These are phyloP conservation scores for Coniophora puteana DNA, from an alignment of 1,284 basidiomycete species.

Conservation along the genomic window DNA sequence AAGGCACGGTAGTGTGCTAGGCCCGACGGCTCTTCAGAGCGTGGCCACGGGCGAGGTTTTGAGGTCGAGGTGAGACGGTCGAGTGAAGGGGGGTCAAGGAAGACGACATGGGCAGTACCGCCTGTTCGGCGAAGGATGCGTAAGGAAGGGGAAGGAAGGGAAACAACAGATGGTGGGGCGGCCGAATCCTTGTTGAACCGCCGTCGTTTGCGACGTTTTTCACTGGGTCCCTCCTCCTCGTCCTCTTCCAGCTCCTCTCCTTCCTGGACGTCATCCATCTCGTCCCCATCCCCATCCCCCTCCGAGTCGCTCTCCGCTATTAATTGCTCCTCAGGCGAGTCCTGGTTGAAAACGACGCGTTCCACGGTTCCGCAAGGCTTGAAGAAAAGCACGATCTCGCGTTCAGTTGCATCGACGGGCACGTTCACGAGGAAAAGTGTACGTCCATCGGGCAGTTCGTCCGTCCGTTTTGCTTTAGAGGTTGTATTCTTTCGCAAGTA, in stretches of 20 bases:
- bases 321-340: constrained; percentile 25
- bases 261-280: constrained; percentile 12
- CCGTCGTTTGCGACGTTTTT: constrained; percentile 42
- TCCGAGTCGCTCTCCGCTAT: constrained; percentile 34
- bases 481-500: constrained; percentile 57
- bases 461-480: constrained; percentile 36
- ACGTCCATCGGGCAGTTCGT: constrained; percentile 56
- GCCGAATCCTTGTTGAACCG: constrained; percentile 20
- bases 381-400: constrained; percentile 73
- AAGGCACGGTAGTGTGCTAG: constrained; percentile 65
- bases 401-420: constrained; percentile 79
- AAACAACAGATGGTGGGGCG: constrained; percentile 45
- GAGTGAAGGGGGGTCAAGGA: constrained; percentile 73
- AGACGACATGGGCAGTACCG: constrained; percentile 69
- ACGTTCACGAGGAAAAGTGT: constrained; percentile 86
- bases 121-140: constrained; percentile 64
- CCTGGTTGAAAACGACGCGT: constrained; percentile 59
- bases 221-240: constrained; percentile 30
- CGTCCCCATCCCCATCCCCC: constrained; percentile 25
- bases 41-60: constrained; percentile 59
- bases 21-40: constrained; percentile 57
- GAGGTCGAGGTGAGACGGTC: constrained; percentile 43
- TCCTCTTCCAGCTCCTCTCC: constrained; percentile 17
- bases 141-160: constrained; percentile 51
- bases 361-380: constrained; percentile 75